Conservation (phyloP, 2,329 filamentous ascomycete species). For the Orbilia javanica region DNA sequence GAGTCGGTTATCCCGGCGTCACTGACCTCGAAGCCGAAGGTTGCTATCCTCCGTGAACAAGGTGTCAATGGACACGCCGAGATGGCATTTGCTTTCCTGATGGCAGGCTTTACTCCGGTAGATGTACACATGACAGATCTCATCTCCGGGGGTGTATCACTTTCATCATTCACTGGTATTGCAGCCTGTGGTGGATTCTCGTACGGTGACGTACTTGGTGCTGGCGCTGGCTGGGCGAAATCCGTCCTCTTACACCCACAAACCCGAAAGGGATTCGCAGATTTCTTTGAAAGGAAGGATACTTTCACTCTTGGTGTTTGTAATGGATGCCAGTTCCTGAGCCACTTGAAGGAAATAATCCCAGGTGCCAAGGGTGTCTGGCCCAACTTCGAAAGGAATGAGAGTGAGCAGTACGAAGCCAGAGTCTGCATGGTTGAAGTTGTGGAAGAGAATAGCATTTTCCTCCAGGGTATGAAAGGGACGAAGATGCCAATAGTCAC, state of each 20-base stretch:
- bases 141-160: constrained; percentile 81
- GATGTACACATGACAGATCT: constrained; percentile 97
- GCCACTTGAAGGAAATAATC: constrained; percentile 83
- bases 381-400: constrained; percentile 88
- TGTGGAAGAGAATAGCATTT: constrained; percentile 79
- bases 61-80: constrained; percentile 97
- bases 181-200: constrained; percentile 98
- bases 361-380: constrained; percentile 81
- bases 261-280: constrained; percentile 80
- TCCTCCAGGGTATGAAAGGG: constrained; percentile 88
- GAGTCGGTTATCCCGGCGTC: constrained; percentile 67
- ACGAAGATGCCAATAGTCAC: constrained; percentile 86
- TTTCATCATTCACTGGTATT: constrained; percentile 85
- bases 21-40: constrained; percentile 76
- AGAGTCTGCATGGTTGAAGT: constrained; percentile 88
- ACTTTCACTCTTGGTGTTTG: constrained; percentile 95
- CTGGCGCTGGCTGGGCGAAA: constrained; percentile 97
- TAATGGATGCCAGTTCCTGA: constrained; percentile 97
- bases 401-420: constrained; percentile 89
- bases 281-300: constrained; percentile 80
- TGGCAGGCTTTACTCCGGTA: constrained; percentile 88
- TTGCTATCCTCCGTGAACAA: constrained; percentile 94
- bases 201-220: constrained; percentile 90
- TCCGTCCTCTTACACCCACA: constrained; percentile 86
- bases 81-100: constrained; percentile 95